Evolutionary conservation across 441 rosid genomes (phyloP).

Genomic region (Erysimum cheiri): DNA sequence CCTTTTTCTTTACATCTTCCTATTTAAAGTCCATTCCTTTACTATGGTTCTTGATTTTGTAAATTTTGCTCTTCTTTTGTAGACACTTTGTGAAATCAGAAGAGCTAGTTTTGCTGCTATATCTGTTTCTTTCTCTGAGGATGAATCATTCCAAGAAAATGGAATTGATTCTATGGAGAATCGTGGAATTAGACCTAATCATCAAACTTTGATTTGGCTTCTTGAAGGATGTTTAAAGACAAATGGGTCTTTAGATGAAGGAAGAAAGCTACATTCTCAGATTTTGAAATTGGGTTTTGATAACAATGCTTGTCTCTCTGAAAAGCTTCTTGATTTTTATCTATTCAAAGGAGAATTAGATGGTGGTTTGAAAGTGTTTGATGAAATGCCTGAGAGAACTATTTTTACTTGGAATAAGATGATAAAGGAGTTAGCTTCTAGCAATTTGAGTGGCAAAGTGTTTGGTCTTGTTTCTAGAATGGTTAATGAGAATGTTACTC

Average conservation of each 20-base stretch:
- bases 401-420: conserved; percentile 63
- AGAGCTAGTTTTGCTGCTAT: conserved; percentile 41
- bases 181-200: conserved; percentile 55
- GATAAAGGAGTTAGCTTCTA: conserved; percentile 52
- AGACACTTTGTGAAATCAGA: conserved; percentile 49
- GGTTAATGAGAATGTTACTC: conserved; percentile 54
- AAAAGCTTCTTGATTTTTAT: conserved; percentile 59
- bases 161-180: conserved; percentile 51
- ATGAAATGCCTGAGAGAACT: conserved; percentile 68
- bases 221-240: conserved; percentile 58
- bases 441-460: conserved; percentile 47
- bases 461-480: conserved; percentile 50
- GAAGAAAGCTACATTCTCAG: conserved; percentile 62
- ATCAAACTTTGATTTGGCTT: conserved; percentile 63
- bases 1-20: neutral
- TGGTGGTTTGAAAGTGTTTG: conserved; percentile 62
- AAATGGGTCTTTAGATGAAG: conserved; percentile 55
- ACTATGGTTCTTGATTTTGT: neutral
- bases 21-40: conserved; percentile 15
- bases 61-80: conserved; percentile 20
- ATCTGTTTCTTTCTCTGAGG: conserved; percentile 46
- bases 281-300: conserved; percentile 65
- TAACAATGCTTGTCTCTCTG: conserved; percentile 46
- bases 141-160: conserved; percentile 39
- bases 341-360: conserved; percentile 51